phyloP scores from a whole-genome alignment of 179 eudicot species.

The Silene coronaria region DNA sequence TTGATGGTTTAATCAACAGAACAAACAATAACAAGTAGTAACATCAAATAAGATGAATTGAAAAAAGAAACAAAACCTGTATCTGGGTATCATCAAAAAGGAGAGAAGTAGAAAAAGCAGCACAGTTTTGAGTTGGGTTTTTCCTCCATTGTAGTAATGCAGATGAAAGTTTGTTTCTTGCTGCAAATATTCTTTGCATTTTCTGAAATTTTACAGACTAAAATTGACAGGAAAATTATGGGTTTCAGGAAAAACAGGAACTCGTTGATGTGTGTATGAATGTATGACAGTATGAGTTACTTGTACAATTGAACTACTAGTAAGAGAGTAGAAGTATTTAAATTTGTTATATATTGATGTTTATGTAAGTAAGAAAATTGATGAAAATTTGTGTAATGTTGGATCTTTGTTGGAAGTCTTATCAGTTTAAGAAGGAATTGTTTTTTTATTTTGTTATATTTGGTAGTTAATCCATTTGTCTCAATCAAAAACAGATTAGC shows the following conservation, averaged over 20 bases:
- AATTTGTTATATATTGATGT: too few species aligned
- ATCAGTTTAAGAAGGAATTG: background rate
- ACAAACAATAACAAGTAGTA: background rate
- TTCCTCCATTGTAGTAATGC: slow-evolving; percentile 21
- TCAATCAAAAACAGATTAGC: too few species aligned
- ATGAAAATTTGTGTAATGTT: background rate
- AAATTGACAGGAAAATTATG: background rate
- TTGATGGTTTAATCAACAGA: too few species aligned
- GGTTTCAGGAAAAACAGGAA: too few species aligned
- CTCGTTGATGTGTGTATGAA: too few species aligned
- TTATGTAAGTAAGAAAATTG: too few species aligned
- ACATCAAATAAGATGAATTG: background rate
- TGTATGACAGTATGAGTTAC: too few species aligned
- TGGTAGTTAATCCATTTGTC: too few species aligned
- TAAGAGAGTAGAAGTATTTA: too few species aligned
- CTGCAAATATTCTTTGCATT: slow-evolving; percentile 52
- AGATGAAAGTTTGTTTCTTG: slow-evolving; percentile 33
- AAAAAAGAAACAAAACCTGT: slow-evolving; percentile 42
- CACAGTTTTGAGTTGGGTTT: slow-evolving; percentile 20
- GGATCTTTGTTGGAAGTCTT: slow-evolving; percentile 3
- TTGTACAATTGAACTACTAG: too few species aligned
- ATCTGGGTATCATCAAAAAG: slow-evolving; percentile 85
- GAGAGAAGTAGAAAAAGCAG: slow-evolving; percentile 67
- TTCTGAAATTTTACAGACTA: background rate
- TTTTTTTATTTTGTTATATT: too few species aligned